phyloP scores from a whole-genome alignment of 108 stramenopile species.

The Schizochytrium sp. region DNA sequence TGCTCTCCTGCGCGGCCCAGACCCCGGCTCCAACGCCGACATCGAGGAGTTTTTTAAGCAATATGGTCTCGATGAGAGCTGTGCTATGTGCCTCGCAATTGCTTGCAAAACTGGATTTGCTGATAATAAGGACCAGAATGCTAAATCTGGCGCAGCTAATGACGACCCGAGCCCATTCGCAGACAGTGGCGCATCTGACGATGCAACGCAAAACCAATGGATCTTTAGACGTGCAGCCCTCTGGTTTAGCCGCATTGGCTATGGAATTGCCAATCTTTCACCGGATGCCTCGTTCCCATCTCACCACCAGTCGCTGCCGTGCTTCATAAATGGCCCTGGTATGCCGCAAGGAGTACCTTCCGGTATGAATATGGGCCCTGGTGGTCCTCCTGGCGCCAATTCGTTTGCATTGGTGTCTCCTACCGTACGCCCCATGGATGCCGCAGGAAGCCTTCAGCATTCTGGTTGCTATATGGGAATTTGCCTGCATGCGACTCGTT shows the following conservation, averaged over 20 bases:
- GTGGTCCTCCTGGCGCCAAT: background rate
- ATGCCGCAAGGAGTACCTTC: background rate
- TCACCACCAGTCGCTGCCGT: slow-evolving; percentile 24
- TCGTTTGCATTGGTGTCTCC: background rate
- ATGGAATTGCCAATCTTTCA: slow-evolving; percentile 25
- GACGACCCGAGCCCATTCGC: background rate
- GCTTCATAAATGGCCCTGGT: background rate
- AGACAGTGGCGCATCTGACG: background rate
- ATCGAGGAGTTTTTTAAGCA: slow-evolving; percentile 58
- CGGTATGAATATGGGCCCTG: background rate
- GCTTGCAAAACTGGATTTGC: slow-evolving; percentile 51
- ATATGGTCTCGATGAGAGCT: slow-evolving; percentile 50
- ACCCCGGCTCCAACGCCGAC: slow-evolving; percentile 49
- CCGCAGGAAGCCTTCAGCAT: background rate
- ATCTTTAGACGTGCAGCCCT: slow-evolving; percentile 34
- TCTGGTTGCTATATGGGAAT: slow-evolving; percentile 27
- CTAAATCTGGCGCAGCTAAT: background rate
- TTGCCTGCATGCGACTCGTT: background rate
- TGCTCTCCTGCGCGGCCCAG: slow-evolving; percentile 31
- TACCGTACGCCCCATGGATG: background rate
- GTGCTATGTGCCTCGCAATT: slow-evolving; percentile 52
- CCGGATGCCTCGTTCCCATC: slow-evolving; percentile 17
- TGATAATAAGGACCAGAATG: background rate
- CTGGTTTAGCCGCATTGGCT: slow-evolving; percentile 45
- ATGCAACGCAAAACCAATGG: slow-evolving; percentile 55